Percentiles rank a stretch among this genome's conserved stretches.
phyloP scores from a whole-genome alignment of 768 basidiomycete genomes.

The Collybiopsis luxurians region DNA sequence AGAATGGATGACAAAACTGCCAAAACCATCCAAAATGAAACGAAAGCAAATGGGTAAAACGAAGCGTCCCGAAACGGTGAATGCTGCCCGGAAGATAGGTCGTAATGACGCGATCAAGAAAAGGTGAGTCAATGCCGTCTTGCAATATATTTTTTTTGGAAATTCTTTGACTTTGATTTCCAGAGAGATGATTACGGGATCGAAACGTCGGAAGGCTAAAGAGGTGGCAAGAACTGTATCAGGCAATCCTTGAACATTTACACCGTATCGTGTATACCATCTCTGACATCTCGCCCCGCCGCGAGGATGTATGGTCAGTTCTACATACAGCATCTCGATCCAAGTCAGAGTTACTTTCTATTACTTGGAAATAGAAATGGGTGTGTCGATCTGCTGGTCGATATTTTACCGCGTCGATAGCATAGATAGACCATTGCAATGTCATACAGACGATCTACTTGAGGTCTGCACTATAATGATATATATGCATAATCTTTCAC shows the following conservation, averaged over 20 bases:
- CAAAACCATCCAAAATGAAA: constrained; percentile 89
- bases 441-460: too few species aligned
- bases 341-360: too few species aligned
- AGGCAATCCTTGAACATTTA: not conserved
- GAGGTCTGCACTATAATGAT: too few species aligned
- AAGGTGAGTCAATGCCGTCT: constrained; percentile 38
- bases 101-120: constrained; percentile 71
- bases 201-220: constrained; percentile 61
- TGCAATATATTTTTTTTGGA: not conserved
- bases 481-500: too few species aligned
- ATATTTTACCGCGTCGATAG: too few species aligned
- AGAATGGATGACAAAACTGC: constrained; percentile 94
- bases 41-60: constrained; percentile 82
- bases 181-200: constrained; percentile 79
- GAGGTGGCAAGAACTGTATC: constrained; percentile 12
- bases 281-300: too few species aligned
- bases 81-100: constrained; percentile 66
- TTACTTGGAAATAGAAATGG: too few species aligned
- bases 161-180: constrained; percentile 1
- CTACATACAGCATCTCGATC: too few species aligned
- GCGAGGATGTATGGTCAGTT: too few species aligned
- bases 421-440: too few species aligned
- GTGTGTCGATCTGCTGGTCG: too few species aligned
- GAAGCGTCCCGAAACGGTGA: constrained; percentile 75
- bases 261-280: too few species aligned